Evolutionary conservation across 306 rosid species (phyloP), one percentile per base, ranked within the genome.

Genomic region (Corylus avellana): DNA sequence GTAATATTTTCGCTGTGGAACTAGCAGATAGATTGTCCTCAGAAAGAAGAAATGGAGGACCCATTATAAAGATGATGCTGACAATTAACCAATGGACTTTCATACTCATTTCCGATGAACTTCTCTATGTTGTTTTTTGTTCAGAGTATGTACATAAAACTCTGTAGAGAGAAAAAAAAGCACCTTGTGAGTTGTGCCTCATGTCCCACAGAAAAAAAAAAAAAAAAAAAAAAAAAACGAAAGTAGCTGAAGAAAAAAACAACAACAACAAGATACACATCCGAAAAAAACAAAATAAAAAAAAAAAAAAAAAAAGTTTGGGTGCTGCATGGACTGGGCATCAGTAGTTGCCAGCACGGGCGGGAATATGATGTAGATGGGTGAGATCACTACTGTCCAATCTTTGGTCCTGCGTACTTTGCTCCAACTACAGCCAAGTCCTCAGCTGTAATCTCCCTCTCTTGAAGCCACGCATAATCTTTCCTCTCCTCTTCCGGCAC

Each of bases 391-490:
- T 73, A 14, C 83, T 86, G 89, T 80, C 77, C 85, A 84, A 94
- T 87, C 76, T 78, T 56, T n/a, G 97, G 98, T 25, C 98, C 98
- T 16, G 55, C 62, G 82, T 94, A 94, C 84, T 4, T 0, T 51
- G 84, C 88, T 82, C 95, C 97, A 71, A 73, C 84, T 17, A 88
- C 92, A n/a, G 86, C 77, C 17, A 92, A 64, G 74, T 91, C 94
- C 70, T 86, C 90, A 39, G 86, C 91, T 70, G 81, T 74, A 49
- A 49, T 49, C 81, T 88, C 93, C 82, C 85, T 92, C 85, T 95
- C 98, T 85, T 95, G 86, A 64, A 95, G 94, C 98, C 99, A 95
- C 22, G 93, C 92, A 58, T 91, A 78, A 18, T 14, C 56, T 42
- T 82, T 87, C 80, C 72, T 88, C 74, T 91, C 97, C 75, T 84